Evolutionary conservation across 2,329 filamentous ascomycete genomes (phyloP).

Genomic region (Drechslerella coelobrocha): DNA sequence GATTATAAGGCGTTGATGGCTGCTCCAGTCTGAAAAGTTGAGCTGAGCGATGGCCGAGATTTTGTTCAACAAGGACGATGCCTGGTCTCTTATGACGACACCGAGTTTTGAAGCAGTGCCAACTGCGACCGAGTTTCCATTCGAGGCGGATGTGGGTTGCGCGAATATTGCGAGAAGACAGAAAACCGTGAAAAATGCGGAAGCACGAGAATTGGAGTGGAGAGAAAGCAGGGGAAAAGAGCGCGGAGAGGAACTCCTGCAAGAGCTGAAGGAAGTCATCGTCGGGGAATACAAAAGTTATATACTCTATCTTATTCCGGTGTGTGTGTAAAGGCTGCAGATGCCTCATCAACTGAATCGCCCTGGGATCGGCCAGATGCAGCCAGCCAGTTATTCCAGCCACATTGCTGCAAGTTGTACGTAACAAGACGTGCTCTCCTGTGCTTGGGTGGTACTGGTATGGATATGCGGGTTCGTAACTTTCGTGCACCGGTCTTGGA

Average conservation of each 20-base stretch:
- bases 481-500: slow-evolving; percentile 7
- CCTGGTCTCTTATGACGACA: slow-evolving; percentile 37
- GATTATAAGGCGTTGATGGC: slow-evolving; percentile 28
- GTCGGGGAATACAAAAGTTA: slow-evolving; percentile 19
- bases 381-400: slow-evolving; percentile 48
- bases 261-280: slow-evolving; percentile 20
- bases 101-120: slow-evolving; percentile 22
- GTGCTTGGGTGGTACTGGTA: slow-evolving; percentile 34
- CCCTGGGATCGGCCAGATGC: slow-evolving; percentile 21
- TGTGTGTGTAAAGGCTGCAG: slow-evolving; percentile 2
- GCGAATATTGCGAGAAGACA: slow-evolving; percentile 29
- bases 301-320: slow-evolving; percentile 12
- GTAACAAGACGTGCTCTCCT: slow-evolving; percentile 33
- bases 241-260: not conserved
- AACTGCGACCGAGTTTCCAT: slow-evolving; percentile 26
- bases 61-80: slow-evolving; percentile 14
- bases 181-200: slow-evolving; percentile 4
- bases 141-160: slow-evolving; percentile 22
- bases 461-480: slow-evolving; percentile 24
- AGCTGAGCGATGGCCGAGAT: slow-evolving; percentile 18
- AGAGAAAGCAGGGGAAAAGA: not conserved
- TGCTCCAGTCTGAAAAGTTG: slow-evolving; percentile 23
- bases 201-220: not conserved
- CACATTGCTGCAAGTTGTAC: slow-evolving; percentile 42
- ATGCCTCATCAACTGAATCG: not conserved